Conservation (phyloP, 306 rosid species). For the Erythrophleum fordii region DNA sequence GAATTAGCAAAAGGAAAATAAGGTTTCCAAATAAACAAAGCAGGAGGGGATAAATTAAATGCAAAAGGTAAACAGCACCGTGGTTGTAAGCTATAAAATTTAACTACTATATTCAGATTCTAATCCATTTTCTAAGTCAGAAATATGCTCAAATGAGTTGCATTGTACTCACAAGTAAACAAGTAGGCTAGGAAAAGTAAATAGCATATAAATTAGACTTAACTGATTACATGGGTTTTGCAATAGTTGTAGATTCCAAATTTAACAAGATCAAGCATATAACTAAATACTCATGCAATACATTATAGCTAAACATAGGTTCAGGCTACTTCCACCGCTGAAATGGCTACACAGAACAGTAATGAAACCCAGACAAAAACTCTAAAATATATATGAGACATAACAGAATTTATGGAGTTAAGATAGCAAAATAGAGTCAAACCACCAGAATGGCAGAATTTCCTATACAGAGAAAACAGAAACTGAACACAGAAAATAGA, state of each 20-base stretch:
- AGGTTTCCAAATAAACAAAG: conserved; percentile 36
- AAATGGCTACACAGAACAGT: not conserved
- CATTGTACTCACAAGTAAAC: not conserved
- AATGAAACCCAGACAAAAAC: not conserved
- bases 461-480: no score
- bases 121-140: not conserved
- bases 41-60: not conserved
- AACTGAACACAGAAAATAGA: no score
- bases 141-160: not conserved
- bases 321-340: not conserved
- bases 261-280: not conserved
- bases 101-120: no score
- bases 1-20: conserved; percentile 33
- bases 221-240: not conserved
- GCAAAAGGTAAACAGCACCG: not conserved
- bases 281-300: not conserved
- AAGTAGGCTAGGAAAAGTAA: not conserved
- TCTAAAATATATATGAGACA: not conserved
- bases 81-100: not conserved
- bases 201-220: not conserved
- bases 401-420: not conserved
- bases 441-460: no score
- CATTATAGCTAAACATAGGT: not conserved
- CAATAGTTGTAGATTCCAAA: not conserved
- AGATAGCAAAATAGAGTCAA: not conserved